A percentile compares a stretch with the other conserved stretches of the same genome.
phyloP scores from a whole-genome alignment of 805 yeast genomes.

The Brettanomyces naardenensis region DNA sequence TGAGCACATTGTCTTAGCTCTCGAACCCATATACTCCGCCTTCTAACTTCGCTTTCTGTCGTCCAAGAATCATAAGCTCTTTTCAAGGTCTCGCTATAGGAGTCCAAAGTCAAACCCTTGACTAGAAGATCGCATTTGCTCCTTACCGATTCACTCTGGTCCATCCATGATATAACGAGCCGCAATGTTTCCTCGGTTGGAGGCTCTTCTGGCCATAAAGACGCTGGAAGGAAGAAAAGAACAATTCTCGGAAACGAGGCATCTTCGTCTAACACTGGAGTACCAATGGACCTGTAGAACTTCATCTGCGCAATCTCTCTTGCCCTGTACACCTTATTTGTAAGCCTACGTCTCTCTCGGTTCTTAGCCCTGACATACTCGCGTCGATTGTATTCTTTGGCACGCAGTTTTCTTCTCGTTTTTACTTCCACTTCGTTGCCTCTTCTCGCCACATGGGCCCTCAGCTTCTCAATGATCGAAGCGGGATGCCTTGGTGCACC shows the following conservation, averaged over 20 bases:
- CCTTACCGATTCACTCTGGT: slow-evolving; percentile 13
- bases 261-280: slow-evolving; percentile 32
- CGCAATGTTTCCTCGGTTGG: slow-evolving; percentile 39
- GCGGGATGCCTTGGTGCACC: slow-evolving; percentile 47
- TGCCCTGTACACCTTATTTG: slow-evolving; percentile 35
- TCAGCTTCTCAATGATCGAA: slow-evolving; percentile 35
- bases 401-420: slow-evolving; percentile 31
- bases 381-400: slow-evolving; percentile 38
- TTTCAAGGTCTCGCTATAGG: slow-evolving; percentile 26
- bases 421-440: slow-evolving; percentile 37
- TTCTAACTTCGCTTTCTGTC: slow-evolving; percentile 26
- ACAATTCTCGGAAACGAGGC: slow-evolving; percentile 45
- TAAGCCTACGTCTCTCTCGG: slow-evolving; percentile 33
- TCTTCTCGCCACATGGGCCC: slow-evolving; percentile 43
- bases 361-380: slow-evolving; percentile 41
- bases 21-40: slow-evolving; percentile 34
- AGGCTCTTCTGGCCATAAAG: slow-evolving; percentile 45
- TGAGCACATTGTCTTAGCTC: slow-evolving; percentile 38
- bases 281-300: slow-evolving; percentile 30
- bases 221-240: slow-evolving; percentile 36
- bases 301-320: slow-evolving; percentile 26
- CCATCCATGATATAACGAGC: slow-evolving; percentile 20
- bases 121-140: slow-evolving; percentile 14
- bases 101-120: slow-evolving; percentile 6
- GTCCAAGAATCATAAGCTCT: slow-evolving; percentile 40